A percentile compares a stretch with the other conserved stretches of the same genome.
These are phyloP conservation scores for Penicillium sp. DNA, from an alignment of 2,329 filamentous ascomycete genomes.

Conservation along the genomic window DNA sequence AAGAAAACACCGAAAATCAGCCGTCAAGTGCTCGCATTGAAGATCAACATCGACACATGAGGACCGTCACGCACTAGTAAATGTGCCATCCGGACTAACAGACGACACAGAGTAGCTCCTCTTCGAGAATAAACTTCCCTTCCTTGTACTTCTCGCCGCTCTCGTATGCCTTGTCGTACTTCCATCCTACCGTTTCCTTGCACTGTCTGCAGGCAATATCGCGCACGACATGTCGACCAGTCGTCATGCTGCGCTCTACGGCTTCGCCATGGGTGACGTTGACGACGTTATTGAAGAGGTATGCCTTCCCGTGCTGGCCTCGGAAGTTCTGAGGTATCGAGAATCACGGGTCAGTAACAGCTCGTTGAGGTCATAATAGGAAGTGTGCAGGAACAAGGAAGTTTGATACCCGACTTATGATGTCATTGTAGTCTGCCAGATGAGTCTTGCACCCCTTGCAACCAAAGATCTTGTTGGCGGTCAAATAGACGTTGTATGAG, in stretches of 20 bases:
- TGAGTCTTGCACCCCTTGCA: constrained; percentile 96
- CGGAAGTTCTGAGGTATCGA: constrained; percentile 75
- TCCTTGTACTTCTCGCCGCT: constrained; percentile 95
- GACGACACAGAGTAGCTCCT: constrained; percentile 81
- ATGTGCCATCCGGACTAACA: constrained; percentile 41
- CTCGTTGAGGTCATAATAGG: background rate
- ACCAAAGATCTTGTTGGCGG: constrained; percentile 81
- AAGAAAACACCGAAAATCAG: background rate
- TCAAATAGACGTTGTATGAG: constrained; percentile 87
- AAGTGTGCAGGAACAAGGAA: background rate
- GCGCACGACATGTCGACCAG: constrained; percentile 87
- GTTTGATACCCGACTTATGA: constrained; percentile 75
- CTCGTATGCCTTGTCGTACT: constrained; percentile 97
- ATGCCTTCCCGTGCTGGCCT: constrained; percentile 96
- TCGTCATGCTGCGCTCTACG: constrained; percentile 97
- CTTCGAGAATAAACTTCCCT: constrained; percentile 95
- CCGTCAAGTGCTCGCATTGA: background rate
- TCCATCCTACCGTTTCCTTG: constrained; percentile 93
- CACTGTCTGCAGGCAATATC: constrained; percentile 92
- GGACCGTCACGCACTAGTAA: background rate
- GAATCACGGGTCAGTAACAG: constrained; percentile 13
- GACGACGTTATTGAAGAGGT: constrained; percentile 91
- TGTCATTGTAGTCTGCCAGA: constrained; percentile 90
- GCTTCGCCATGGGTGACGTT: constrained; percentile 79
- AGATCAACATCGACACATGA: background rate